Percentiles rank a stretch among this genome's conserved stretches.
These are phyloP conservation scores for Rhododendron molle DNA, from an alignment of 148 eudicot genomes.

Conservation along the genomic window DNA sequence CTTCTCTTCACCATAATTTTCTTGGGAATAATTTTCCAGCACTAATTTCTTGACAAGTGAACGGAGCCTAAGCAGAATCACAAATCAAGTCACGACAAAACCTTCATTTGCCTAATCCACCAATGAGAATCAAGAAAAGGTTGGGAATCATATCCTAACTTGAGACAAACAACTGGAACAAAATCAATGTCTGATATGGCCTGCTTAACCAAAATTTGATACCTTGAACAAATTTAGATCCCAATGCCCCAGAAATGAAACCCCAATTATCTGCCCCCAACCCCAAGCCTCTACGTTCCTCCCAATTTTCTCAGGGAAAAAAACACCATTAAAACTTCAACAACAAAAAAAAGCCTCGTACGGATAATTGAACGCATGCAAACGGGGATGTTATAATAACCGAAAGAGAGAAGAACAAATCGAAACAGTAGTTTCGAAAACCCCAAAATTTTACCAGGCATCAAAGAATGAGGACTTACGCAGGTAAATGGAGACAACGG, in stretches of 20 bases:
- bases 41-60: not conserved
- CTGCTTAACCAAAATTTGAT: not conserved
- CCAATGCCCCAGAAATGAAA: not conserved
- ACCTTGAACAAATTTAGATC: not conserved
- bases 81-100: not conserved
- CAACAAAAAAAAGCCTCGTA: not conserved
- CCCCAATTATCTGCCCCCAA: not conserved
- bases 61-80: not conserved
- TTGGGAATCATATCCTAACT: not conserved
- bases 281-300: not conserved
- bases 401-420: not conserved
- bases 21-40: not conserved
- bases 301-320: constrained; percentile 2
- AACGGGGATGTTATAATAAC: not conserved
- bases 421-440: not conserved
- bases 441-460: not conserved
- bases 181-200: not conserved
- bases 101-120: not conserved
- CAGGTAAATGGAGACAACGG: not conserved
- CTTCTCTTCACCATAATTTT: not conserved
- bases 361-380: not conserved
- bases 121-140: not conserved
- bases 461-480: not conserved
- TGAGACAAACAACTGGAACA: not conserved
- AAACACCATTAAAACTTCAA: not conserved